Evolutionary conservation across 148 eudicot genomes (phyloP), one percentile per base, ranked within the genome.

Genomic region (Euryodendron excelsum): DNA sequence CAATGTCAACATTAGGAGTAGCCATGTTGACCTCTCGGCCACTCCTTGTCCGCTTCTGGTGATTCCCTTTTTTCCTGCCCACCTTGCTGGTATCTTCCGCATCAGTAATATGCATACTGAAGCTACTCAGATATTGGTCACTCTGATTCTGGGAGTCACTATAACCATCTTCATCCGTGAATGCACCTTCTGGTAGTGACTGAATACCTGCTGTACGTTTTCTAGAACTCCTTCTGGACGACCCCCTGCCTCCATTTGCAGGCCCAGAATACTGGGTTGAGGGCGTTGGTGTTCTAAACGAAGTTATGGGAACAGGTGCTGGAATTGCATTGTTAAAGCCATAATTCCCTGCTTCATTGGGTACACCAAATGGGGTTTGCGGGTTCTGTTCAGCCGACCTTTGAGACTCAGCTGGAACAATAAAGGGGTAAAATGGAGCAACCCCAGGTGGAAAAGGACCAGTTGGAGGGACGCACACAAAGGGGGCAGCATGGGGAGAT

Each of bases 241-340:
- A 70, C 67, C 82, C 86, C 0, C 80, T 78, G 61, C 76, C 84
- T 47, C 92, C 94, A 76, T 91, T 88, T 5, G 80, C 78, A 34
- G 84, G 82, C 53, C 73, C 23, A 14, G 56, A 47, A 50, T 44
- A 45, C 34, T 69, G 50, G 50, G 56, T 15, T 1, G 73, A 69
- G n/a, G 23, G 17, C 15, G 64, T 13, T 23, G 31, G 95, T 17
- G 96, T 86, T 76, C 91, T 92, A 77, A 84, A 95, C 0, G 99
- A 89, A 64, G 91, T 89, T 70, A 93, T 34, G 13, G 99, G 96
- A 37, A 88, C 90, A 13, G 97, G 89, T 55, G 89, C 77, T 8
- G 80, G 85, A 65, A 86, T 80, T 1, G 77, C 12, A 34, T 61
- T 78, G 50, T 21, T 75, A 47, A 77, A 78, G 14, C 80, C 71